Evolutionary conservation across 495 filamentous ascomycete genomes (phyloP), one percentile per base, ranked within the genome.

Genomic region (Oidiodendron maius): DNA sequence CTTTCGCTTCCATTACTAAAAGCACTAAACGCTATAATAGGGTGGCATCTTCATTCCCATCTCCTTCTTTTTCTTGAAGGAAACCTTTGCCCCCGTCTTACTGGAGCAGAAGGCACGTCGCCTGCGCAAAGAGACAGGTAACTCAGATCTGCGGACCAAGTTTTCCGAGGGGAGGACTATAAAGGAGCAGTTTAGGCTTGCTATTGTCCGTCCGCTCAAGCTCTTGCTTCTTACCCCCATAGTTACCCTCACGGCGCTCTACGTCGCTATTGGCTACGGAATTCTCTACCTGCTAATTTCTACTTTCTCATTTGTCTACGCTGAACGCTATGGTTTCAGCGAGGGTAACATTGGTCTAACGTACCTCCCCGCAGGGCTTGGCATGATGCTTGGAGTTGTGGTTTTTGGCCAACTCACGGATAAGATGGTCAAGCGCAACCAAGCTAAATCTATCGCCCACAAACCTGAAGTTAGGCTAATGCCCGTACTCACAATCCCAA

Each of bases 21-120:
- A 72, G 89, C 13, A 84, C 94, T 2, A 88, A 89, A 2, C 89
- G 95, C 67, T 95, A 90, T 0, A 95, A 95, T 59, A 83, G 68
- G 21, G 66, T 74, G 11, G 81, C 84, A 18, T 71, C 16, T 78
- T 83, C 69, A 88, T 87, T 57, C 76, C 88, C 3, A 72, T 86
- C 40, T 21, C 32, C 21, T 12, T 81, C 42, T 57, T 88, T 16
- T 72, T 89, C 15, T 84, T 68, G 40, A 53, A 44, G 40, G 80
- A 83, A 48, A 77, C 77, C 0, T 76, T 80, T 60, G 64, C 68
- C 4, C 56, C 56, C 4, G 60, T 77, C 9, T 56, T 82, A 1
- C 67, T 83, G 4, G 46, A 64, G 11, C 59, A 67, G 30, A 82
- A 80, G 48, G 70, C 91, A 1, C 63, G 67, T 16, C 68, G 66